phyloP scores from a whole-genome alignment of 352 stramenopile species.

The Globisporangium emineosum region DNA sequence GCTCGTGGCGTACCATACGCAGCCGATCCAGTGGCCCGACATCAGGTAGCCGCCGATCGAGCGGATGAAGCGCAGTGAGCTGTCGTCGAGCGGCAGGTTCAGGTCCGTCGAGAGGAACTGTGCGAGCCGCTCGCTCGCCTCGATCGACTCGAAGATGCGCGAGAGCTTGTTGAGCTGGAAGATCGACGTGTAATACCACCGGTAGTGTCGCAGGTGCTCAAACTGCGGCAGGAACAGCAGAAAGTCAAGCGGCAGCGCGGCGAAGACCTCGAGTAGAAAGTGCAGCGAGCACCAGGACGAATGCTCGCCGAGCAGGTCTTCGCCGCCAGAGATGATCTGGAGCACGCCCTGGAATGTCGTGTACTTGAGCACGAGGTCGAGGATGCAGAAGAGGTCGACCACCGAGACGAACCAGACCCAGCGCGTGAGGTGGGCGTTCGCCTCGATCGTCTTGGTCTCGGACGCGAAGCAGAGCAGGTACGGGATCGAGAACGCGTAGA shows the following conservation, averaged over 20 bases:
- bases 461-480: slow-evolving; percentile 62
- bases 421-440: slow-evolving; percentile 14
- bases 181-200: slow-evolving; percentile 58
- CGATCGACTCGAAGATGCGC: slow-evolving; percentile 42
- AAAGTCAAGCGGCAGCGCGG: slow-evolving; percentile 44
- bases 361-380: slow-evolving; percentile 51
- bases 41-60: slow-evolving; percentile 52
- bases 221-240: slow-evolving; percentile 43
- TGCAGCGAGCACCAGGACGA: slow-evolving; percentile 15
- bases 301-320: slow-evolving; percentile 3
- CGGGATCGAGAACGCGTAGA: slow-evolving; percentile 57
- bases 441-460: slow-evolving; percentile 23
- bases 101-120: slow-evolving; percentile 53
- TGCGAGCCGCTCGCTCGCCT: slow-evolving; percentile 45
- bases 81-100: slow-evolving; percentile 48
- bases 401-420: slow-evolving; percentile 38
- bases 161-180: slow-evolving; percentile 66
- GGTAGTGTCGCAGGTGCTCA: slow-evolving; percentile 18
- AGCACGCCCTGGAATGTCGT: slow-evolving; percentile 52
- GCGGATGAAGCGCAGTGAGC: slow-evolving; percentile 46
- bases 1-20: slow-evolving; percentile 54
- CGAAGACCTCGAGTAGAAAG: slow-evolving; percentile 30
- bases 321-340: slow-evolving; percentile 17
- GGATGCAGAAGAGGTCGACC: slow-evolving; percentile 50
- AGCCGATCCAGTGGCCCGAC: slow-evolving; percentile 66